Evolutionary conservation across 352 stramenopile genomes (phyloP).

Genomic region (Pythium guiyangense): DNA sequence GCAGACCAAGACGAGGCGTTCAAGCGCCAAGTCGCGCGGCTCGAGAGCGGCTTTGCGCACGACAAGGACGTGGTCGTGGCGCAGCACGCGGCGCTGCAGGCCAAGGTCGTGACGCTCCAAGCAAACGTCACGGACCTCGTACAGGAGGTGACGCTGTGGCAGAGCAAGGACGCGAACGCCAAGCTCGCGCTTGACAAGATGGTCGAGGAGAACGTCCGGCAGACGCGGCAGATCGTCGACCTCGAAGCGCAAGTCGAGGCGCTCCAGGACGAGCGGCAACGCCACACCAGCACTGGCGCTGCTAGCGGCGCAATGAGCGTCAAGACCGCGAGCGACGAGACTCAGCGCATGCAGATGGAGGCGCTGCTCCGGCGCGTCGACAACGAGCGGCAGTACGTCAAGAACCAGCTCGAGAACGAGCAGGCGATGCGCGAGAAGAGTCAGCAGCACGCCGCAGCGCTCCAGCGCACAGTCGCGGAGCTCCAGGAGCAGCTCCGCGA

Average conservation of each 20-base stretch:
- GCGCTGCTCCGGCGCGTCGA: constrained; percentile 64
- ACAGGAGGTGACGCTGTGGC: constrained; percentile 60
- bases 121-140: constrained; percentile 75
- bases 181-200: constrained; percentile 72
- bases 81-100: constrained; percentile 45
- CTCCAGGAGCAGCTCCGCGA: constrained; percentile 34
- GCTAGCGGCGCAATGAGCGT: constrained; percentile 33
- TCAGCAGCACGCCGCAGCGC: constrained; percentile 29
- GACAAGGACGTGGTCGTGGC: constrained; percentile 45
- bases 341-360: constrained; percentile 74
- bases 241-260: constrained; percentile 49
- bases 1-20: constrained; percentile 56
- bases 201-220: constrained; percentile 59
- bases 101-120: constrained; percentile 60
- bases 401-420: constrained; percentile 64
- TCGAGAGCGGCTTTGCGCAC: constrained; percentile 38
- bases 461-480: constrained; percentile 41
- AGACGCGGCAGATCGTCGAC: constrained; percentile 63
- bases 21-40: constrained; percentile 44
- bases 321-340: constrained; percentile 70
- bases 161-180: constrained; percentile 60
- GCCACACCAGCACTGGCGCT: constrained; percentile 14
- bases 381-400: constrained; percentile 80
- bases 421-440: constrained; percentile 39
- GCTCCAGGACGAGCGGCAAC: constrained; percentile 49